Conservation (phyloP, 768 basidiomycete species). For the Galerina marginata region DNA sequence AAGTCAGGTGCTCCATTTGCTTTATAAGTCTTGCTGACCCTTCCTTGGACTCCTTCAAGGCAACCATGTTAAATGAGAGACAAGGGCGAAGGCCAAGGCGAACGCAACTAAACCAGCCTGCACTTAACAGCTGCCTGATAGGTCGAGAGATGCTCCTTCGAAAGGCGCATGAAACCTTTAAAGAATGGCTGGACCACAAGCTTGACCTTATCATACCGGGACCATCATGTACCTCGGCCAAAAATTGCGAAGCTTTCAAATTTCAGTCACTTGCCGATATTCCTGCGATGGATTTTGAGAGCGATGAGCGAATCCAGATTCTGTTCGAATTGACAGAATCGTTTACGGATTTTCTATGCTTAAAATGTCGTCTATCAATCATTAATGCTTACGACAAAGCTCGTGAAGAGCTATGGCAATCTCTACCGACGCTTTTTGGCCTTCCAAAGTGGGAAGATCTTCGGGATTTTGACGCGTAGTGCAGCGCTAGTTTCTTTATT, state of each 20-base stretch:
- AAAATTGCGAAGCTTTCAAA: not conserved
- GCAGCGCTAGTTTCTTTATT: too few species aligned
- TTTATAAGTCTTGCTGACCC: too few species aligned
- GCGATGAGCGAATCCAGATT: not conserved
- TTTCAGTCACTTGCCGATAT: not conserved
- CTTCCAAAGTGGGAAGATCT: conserved; percentile 14
- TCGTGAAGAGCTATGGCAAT: conserved; percentile 10
- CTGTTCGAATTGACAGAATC: not conserved
- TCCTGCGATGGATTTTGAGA: not conserved
- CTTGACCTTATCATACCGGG: not conserved
- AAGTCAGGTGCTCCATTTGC: not conserved
- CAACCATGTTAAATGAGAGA: not conserved
- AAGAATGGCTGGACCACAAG: not conserved
- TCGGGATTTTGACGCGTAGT: not conserved
- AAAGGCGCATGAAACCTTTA: not conserved
- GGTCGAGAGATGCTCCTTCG: conserved; percentile 9
- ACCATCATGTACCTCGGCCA: not conserved
- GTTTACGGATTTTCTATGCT: not conserved
- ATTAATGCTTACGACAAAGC: not conserved
- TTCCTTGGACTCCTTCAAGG: not conserved
- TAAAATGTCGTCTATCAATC: not conserved
- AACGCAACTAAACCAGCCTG: not conserved
- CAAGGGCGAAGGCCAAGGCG: too few species aligned
- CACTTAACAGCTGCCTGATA: not conserved
- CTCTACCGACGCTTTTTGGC: conserved; percentile 14